Evolutionary conservation across 75 land plant species (phyloP).

Genomic region (Picea sitchensis): DNA sequence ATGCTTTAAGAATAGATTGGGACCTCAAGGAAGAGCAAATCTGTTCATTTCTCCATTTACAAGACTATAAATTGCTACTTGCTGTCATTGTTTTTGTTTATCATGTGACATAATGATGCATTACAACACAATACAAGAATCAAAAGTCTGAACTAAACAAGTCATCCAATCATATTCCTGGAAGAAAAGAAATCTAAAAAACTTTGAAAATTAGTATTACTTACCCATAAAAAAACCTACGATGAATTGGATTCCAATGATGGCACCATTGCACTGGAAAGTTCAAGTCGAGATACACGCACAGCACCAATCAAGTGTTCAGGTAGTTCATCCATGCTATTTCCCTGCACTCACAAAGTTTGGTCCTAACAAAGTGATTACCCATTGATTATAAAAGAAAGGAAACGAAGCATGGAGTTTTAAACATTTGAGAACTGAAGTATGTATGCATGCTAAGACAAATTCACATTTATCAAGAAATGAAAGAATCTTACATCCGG

Average conservation of each 20-base stretch:
- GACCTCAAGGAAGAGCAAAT: too few relatives aligned
- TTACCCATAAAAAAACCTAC: not conserved
- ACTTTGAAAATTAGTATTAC: not conserved
- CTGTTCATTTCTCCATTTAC: too few relatives aligned
- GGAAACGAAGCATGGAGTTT: not conserved
- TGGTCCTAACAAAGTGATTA: not conserved
- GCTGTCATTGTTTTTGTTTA: not conserved
- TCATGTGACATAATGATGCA: not conserved
- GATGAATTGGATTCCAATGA: constrained; percentile 10
- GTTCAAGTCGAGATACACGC: constrained; percentile 76
- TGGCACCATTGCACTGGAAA: constrained; percentile 65
- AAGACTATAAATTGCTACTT: not conserved
- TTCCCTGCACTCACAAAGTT: constrained; percentile 50
- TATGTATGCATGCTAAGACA: not conserved
- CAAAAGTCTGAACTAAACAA: not conserved
- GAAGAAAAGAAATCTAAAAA: not conserved
- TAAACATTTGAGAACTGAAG: not conserved
- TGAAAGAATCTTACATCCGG: not conserved
- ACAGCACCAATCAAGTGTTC: constrained; percentile 92
- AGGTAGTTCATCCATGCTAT: constrained; percentile 78
- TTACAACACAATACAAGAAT: not conserved
- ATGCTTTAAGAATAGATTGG: not conserved
- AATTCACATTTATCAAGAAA: not conserved
- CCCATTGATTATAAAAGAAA: not conserved
- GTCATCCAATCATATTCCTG: not conserved